Base-by-base conservation (phyloP, 1,284 basidiomycete species). In the Paramarasmius palmivorus region DNA sequence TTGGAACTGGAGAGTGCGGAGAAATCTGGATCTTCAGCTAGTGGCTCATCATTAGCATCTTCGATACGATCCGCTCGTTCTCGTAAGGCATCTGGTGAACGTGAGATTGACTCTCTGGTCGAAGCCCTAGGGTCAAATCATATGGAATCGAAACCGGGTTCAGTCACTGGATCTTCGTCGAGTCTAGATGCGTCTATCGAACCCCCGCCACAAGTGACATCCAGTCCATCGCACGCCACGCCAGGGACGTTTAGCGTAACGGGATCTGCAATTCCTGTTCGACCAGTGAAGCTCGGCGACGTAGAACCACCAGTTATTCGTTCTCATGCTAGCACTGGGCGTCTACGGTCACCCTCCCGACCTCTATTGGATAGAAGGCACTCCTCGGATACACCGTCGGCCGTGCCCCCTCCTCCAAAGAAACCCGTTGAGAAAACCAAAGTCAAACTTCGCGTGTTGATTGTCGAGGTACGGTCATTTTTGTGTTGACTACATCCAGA, bases 21-120 rank as follows among this genome's bases (percentile, higher is more conserved):
- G 22, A 47, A 46, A 26, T 55, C 55, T 23, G 59, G 59, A 9
- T 38, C 59, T 8, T 61, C 65, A 19, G 65, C 68, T 19, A 34
- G 63, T 56, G 17, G 60, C 55, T 50, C 52, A 37, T 59, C 58
- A 12, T n/a, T 62, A 12, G 20, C 37, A 23, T 55, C 44, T 52
- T 60, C 51, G 45, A 19, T 49, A 29, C 58, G 57, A n/a, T 62
- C 64, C 32, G 59, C 59, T 9, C 25, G 20, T 19, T 19, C n/a
- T 29, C n/a, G 22, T n/a, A 53, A 59, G 15, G 34, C 45, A 12
- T 66, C 63, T 19, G 38, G 61, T 2, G 56, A 58, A 8, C 68
- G 66, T 26, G 80, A 88, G 61, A 82, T 91, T 45, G 82, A 90
- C 22, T 78, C 75, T 47, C 73, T 91, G n/a, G 85, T 90, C 4